Percentiles rank a stretch among this genome's conserved stretches.
phyloP scores from a whole-genome alignment of 371 early-diverging fungal genomes.

The Phascolomyces articulosus region DNA sequence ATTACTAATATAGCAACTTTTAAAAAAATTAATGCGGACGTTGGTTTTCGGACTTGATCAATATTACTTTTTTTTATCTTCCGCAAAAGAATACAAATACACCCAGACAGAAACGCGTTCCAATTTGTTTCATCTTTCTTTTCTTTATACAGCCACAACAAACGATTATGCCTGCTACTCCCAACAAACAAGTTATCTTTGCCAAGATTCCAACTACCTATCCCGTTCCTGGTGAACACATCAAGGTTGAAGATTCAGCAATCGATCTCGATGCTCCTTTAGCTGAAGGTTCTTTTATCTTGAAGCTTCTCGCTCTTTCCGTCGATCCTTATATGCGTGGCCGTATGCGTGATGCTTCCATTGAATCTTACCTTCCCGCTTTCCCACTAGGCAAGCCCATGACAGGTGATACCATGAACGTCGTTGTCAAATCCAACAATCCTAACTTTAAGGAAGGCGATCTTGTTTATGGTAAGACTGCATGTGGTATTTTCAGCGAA shows the following conservation, averaged over 20 bases:
- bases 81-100: too few relatives aligned
- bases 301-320: conserved; percentile 50
- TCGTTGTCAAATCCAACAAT: conserved; percentile 64
- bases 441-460: conserved; percentile 62
- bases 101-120: too few relatives aligned
- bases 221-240: conserved; percentile 48
- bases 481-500: conserved; percentile 55
- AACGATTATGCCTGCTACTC: conserved; percentile 8
- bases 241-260: conserved; percentile 41
- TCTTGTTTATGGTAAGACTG: conserved; percentile 57
- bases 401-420: conserved; percentile 60
- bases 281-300: conserved; percentile 55
- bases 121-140: too few relatives aligned
- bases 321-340: conserved; percentile 65
- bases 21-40: neutral
- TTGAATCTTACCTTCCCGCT: conserved; percentile 53
- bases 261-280: conserved; percentile 51
- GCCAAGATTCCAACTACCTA: conserved; percentile 42
- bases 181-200: conserved; percentile 36
- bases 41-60: too few relatives aligned
- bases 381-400: conserved; percentile 63
- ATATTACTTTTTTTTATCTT: too few relatives aligned
- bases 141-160: too few relatives aligned
- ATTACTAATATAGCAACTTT: neutral
- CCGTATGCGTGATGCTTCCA: conserved; percentile 58